Conservation (phyloP, 129 eudicot species). For the Glebionis coronaria region DNA sequence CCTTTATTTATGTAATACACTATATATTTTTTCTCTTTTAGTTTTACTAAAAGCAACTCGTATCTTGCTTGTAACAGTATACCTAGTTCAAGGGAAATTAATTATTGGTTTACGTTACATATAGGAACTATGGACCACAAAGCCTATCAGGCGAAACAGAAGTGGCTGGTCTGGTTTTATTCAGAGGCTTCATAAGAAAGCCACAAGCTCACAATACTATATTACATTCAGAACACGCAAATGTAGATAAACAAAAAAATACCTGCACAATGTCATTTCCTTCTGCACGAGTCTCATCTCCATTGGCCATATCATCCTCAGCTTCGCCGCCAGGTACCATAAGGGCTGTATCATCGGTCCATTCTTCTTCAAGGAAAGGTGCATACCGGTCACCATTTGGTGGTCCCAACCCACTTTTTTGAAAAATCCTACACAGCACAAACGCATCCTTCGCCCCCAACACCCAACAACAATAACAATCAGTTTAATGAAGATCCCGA, state of each 20-base stretch:
- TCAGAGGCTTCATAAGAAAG: neutral
- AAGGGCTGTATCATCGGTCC: slow-evolving; percentile 70
- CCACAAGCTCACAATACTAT: neutral
- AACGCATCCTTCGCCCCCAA: slow-evolving; percentile 66
- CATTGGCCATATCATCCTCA: slow-evolving; percentile 64
- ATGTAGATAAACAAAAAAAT: neutral
- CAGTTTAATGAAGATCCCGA: slow-evolving; percentile 25
- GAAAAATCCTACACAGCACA: slow-evolving; percentile 89
- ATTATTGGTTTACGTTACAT: neutral
- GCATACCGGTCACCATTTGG: slow-evolving; percentile 94
- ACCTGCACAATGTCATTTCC: slow-evolving; percentile 60
- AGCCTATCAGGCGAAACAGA: slow-evolving; percentile 4
- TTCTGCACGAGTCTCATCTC: slow-evolving; percentile 54
- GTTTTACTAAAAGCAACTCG: neutral
- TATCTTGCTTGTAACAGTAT: neutral
- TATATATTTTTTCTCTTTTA: neutral
- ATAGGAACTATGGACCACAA: neutral
- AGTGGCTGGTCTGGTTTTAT: neutral
- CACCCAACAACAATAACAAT: slow-evolving; percentile 32
- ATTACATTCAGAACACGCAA: neutral
- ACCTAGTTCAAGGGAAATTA: neutral
- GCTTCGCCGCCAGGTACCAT: slow-evolving; percentile 76
- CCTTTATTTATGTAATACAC: neutral
- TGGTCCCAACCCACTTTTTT: slow-evolving; percentile 91
- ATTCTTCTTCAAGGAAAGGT: slow-evolving; percentile 91